These are phyloP conservation scores for Pythium brachiatum DNA, from an alignment of 352 stramenopile genomes.

Conservation along the genomic window DNA sequence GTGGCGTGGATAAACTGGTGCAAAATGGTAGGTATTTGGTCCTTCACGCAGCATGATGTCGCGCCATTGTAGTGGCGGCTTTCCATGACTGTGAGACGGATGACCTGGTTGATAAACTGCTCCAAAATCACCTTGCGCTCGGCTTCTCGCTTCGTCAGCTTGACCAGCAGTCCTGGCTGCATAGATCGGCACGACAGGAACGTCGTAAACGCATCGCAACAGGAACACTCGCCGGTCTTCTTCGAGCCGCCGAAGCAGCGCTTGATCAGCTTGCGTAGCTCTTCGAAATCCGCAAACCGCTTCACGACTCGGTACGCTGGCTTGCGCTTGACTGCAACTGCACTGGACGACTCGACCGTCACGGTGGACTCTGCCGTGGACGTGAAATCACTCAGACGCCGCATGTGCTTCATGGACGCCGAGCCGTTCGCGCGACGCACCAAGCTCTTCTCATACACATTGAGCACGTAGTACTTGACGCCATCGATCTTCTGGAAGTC, in stretches of 20 bases:
- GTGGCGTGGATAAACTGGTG: constrained; percentile 19
- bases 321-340: constrained; percentile 8
- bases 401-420: not conserved
- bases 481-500: constrained; percentile 42
- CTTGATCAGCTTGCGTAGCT: constrained; percentile 25
- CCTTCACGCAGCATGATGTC: constrained; percentile 12
- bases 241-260: constrained; percentile 3
- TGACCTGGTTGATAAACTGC: constrained; percentile 25
- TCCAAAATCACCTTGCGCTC: constrained; percentile 20
- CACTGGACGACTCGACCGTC: not conserved
- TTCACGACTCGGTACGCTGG: constrained; percentile 21
- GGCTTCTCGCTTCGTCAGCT: constrained; percentile 17
- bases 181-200: constrained; percentile 25
- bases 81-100: constrained; percentile 21
- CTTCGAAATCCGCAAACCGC: constrained; percentile 26
- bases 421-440: constrained; percentile 11
- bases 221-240: constrained; percentile 18
- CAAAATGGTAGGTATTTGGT: constrained; percentile 9
- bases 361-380: constrained; percentile 4
- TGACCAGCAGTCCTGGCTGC: constrained; percentile 20
- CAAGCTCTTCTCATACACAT: constrained; percentile 49
- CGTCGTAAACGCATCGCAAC: constrained; percentile 25
- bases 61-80: constrained; percentile 1
- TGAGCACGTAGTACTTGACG: constrained; percentile 54
- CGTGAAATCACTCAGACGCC: constrained; percentile 15